Conservation (phyloP, 805 yeast genomes). For the Zygosaccharomyces bisporus region DNA sequence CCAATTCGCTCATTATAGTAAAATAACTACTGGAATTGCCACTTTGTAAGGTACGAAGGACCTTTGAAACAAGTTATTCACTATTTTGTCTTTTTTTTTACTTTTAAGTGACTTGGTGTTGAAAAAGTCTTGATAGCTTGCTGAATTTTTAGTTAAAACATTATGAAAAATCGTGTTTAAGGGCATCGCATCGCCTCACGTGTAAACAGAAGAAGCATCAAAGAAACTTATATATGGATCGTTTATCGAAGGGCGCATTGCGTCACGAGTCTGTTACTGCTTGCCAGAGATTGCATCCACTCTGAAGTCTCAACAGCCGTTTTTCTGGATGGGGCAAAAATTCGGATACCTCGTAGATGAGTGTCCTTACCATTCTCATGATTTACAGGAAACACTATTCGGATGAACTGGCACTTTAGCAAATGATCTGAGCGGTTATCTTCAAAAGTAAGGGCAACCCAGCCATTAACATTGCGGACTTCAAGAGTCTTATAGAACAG, state of each 20-base stretch:
- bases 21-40: conserved; percentile 1
- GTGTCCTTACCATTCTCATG: conserved; percentile 97
- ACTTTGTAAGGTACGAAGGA: background rate
- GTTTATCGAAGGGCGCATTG: conserved; percentile 11
- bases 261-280: conserved; percentile 10
- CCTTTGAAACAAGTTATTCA: background rate
- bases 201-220: background rate
- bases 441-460: conserved; percentile 30
- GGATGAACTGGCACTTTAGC: conserved; percentile 31
- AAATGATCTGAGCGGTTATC: conserved; percentile 26
- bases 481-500: conserved; percentile 27
- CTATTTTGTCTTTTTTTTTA: background rate
- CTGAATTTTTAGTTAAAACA: background rate
- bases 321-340: conserved; percentile 20
- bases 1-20: conserved; percentile 43
- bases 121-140: background rate
- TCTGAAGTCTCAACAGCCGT: conserved; percentile 12
- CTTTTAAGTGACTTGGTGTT: background rate
- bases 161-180: conserved; percentile 1
- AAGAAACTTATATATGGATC: conserved; percentile 1
- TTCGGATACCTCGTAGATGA: conserved; percentile 70
- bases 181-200: conserved; percentile 7
- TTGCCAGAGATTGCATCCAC: conserved; percentile 10
- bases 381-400: conserved; percentile 42
- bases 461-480: conserved; percentile 31